phyloP scores from a whole-genome alignment of 1,284 basidiomycete species.

The Ustanciosporium gigantosporum region DNA sequence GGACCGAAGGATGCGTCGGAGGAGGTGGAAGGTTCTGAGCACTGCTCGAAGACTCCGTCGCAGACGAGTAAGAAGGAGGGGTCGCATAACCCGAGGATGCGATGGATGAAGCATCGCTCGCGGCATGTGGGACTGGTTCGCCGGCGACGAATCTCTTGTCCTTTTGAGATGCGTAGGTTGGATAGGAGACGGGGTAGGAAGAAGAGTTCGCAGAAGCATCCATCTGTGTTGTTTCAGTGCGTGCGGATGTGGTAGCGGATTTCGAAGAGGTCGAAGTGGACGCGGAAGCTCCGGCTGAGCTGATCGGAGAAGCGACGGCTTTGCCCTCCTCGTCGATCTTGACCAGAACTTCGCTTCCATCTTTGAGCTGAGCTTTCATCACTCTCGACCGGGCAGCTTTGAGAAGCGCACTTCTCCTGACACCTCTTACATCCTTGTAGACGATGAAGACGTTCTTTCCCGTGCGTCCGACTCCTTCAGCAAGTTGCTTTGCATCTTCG shows the following conservation, averaged over 20 bases:
- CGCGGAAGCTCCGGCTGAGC: no score
- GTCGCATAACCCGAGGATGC: neutral
- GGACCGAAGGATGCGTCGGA: slow-evolving; percentile 8
- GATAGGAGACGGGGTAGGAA: no score
- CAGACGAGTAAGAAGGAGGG: slow-evolving; percentile 16
- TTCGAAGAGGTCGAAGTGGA: no score
- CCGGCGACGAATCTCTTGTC: no score
- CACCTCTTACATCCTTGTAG: slow-evolving; percentile 58
- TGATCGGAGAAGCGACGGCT: slow-evolving; percentile 14
- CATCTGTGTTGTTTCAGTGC: no score
- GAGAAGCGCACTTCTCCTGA: slow-evolving; percentile 53
- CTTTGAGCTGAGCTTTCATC: slow-evolving; percentile 24
- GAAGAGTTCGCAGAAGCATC: no score
- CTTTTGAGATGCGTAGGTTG: no score
- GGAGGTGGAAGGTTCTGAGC: slow-evolving; percentile 2
- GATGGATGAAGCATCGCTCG: slow-evolving; percentile 4
- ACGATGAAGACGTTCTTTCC: slow-evolving; percentile 54
- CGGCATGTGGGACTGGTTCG: no score
- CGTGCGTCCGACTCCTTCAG: slow-evolving; percentile 45
- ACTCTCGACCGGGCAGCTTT: slow-evolving; percentile 49
- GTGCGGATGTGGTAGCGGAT: no score
- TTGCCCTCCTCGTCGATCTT: slow-evolving; percentile 27
- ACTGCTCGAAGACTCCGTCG: neutral
- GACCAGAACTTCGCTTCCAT: slow-evolving; percentile 26
- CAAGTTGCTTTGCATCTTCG: slow-evolving; percentile 52